A percentile compares a stretch with the other conserved stretches of the same genome.
phyloP scores from a whole-genome alignment of 2,329 filamentous ascomycete genomes.

The Amauroascus niger region DNA sequence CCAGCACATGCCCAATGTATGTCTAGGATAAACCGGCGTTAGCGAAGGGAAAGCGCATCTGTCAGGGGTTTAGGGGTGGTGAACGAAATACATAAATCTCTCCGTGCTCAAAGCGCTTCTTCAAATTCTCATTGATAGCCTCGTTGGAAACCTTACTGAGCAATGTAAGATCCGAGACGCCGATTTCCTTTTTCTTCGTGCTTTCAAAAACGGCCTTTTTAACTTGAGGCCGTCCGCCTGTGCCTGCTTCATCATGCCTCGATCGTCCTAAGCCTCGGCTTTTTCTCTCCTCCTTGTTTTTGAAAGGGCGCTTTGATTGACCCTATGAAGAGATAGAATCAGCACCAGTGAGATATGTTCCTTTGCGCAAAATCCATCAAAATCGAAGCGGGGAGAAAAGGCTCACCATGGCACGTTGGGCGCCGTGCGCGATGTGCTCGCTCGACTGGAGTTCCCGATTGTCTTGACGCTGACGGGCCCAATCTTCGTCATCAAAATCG shows the following conservation, averaged over 20 bases:
- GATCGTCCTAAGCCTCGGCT: constrained; percentile 35
- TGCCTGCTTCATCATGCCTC: constrained; percentile 36
- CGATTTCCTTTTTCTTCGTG: constrained; percentile 98
- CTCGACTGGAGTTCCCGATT: background rate
- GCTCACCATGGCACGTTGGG: constrained; percentile 10
- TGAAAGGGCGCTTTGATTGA: constrained; percentile 36
- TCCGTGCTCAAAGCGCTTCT: constrained; percentile 92
- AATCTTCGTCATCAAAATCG: background rate
- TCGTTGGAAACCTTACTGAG: constrained; percentile 99
- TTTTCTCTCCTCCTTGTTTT: constrained; percentile 33
- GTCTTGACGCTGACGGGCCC: background rate
- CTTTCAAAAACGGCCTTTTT: constrained; percentile 95
- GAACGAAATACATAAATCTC: constrained; percentile 73
- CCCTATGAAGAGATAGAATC: constrained; percentile 23
- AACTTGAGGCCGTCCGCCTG: constrained; percentile 55
- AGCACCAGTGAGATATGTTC: background rate
- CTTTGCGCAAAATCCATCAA: background rate
- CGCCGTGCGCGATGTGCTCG: constrained; percentile 4
- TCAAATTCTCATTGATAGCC: constrained; percentile 97
- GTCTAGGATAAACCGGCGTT: constrained; percentile 45
- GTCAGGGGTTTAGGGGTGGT: background rate
- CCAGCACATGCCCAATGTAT: constrained; percentile 98
- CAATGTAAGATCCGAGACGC: constrained; percentile 91
- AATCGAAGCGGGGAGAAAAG: background rate
- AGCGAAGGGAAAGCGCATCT: background rate